Base-by-base conservation (phyloP, 2,329 filamentous ascomycete species). In the Furcasterigmium sp. region DNA sequence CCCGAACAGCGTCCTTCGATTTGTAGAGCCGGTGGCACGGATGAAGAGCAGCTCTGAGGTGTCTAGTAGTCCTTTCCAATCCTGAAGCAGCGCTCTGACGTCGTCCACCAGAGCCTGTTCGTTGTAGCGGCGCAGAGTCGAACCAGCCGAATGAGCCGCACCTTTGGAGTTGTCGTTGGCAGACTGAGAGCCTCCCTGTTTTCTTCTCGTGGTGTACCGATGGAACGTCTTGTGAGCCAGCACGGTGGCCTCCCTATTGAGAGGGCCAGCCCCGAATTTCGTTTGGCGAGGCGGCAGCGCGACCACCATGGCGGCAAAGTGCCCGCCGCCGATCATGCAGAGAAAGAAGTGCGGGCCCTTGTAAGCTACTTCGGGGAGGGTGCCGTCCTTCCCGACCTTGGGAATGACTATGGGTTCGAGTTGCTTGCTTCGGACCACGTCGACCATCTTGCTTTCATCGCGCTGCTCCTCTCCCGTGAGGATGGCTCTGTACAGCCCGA, bases 161-260 rank as follows among this genome's bases (percentile, higher is more conserved):
- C 93, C 91, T 59, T 95, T 95, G n/a, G 91, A 80, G 48, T 88
- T 86, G 62, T 98, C 93, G 61, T 90, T 97, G 21, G 91, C 85
- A 3, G 91, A 94, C 62, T 98, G 93, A 10, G 90, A 84, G 34
- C 94, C 93, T 72, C 93, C 93, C 63, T 98, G 93, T 62, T 98
- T 98, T 52, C 93, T 79, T 51, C 93, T 78, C 6, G 93, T 98
- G 0, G 94, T 98, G 60, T 98, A 98, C 45, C 93, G 80, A 63
- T 98, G 94, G 63, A 97, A 98, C 0, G 91, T 96, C 70, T 98
- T 98, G 65, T 97, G 91, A 1, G 90, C 91, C 36, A 96, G 75
- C 1, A 97, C 88, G 0, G 85, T 85, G 6, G 91, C 89, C 56
- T 95, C 87, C 42, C 88, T 78, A 51, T 94, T 90, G 58, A 95